Conservation (phyloP, 805 yeast genomes). For the Zygosaccharomyces bisporus region DNA sequence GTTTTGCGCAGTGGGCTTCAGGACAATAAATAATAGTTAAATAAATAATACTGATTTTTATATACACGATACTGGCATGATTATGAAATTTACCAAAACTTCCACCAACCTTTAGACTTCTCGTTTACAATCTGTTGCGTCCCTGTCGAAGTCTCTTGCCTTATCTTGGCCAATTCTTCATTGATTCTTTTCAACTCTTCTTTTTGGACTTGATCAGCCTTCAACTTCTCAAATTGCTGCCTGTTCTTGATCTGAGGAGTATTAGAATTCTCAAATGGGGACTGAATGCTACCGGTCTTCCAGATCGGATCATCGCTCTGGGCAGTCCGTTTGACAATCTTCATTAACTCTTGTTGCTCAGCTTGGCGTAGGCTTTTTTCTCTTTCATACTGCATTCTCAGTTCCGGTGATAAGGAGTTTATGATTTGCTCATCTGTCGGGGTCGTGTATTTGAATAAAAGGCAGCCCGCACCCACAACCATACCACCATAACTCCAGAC, state of each 20-base stretch:
- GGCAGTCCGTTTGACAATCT: constrained; percentile 59
- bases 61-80: constrained; percentile 2
- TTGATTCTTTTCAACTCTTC: constrained; percentile 32
- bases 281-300: constrained; percentile 67
- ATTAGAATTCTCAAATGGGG: constrained; percentile 56
- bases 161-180: constrained; percentile 40
- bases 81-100: constrained; percentile 28
- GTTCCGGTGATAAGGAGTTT: constrained; percentile 73
- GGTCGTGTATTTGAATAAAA: constrained; percentile 66
- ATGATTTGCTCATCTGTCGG: constrained; percentile 84
- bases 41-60: constrained; percentile 5
- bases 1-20: constrained; percentile 36
- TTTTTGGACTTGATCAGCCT: constrained; percentile 35
- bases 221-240: constrained; percentile 41
- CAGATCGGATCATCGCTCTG: constrained; percentile 74
- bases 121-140: constrained; percentile 35
- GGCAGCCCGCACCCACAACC: constrained; percentile 67
- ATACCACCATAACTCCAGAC: constrained; percentile 59
- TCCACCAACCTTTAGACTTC: constrained; percentile 36
- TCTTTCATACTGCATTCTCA: constrained; percentile 67
- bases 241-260: constrained; percentile 38
- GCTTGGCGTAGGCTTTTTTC: constrained; percentile 57
- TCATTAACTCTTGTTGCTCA: constrained; percentile 69
- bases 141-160: constrained; percentile 38
- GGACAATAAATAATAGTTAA: constrained; percentile 25